Base-by-base conservation (phyloP, 2,329 filamentous ascomycete species). In the Xylariomycetidae sp. region DNA sequence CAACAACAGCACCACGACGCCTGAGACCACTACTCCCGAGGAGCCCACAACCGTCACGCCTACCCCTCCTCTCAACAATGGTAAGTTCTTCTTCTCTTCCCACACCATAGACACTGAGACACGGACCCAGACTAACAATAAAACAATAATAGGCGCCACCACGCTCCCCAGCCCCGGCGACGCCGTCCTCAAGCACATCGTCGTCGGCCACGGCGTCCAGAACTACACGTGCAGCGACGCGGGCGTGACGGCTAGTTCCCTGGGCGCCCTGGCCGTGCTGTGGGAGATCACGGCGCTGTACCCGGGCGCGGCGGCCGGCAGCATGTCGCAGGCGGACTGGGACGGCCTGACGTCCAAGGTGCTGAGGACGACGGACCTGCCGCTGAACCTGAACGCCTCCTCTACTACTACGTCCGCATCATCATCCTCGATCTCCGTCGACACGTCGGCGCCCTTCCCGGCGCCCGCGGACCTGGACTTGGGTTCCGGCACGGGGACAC, bases 121-220 rank as follows among this genome's bases (percentile, higher is more conserved):
- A n/a, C n/a, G n/a, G n/a, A n/a, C n/a, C n/a, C n/a, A n/a, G n/a
- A 40, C n/a, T 8, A 23, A 23, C 8, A n/a, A 23, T 8, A 23
- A 23, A 23, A 23, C 8, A 23, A 8, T 23, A 8, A 23, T 23
- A 58, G 54, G 46, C 15, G 64, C 54, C 23, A 50, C 48, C 16
- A 62, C 75, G 32, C 69, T 78, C 17, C 54, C 64, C n/a, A 38
- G 56, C 4, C 65, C 67, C 3, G 40, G 58, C 8, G 51, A 51
- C 41, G 48, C 63, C 27, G 53, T 54, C 5, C 60, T 79, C 23
- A 69, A 73, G 53, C 61, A 70, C 61, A 72, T 84, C 41, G 69
- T 67, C 36, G 59, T 84, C 26, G 80, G 79, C 45, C 71, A 80
- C 46, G 80, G 80, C 37, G 72, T 80, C 48, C 80, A 84, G 51